Evolutionary conservation across 2,329 filamentous ascomycete species (phyloP).

Genomic region (Colletotrichum cuscutae): DNA sequence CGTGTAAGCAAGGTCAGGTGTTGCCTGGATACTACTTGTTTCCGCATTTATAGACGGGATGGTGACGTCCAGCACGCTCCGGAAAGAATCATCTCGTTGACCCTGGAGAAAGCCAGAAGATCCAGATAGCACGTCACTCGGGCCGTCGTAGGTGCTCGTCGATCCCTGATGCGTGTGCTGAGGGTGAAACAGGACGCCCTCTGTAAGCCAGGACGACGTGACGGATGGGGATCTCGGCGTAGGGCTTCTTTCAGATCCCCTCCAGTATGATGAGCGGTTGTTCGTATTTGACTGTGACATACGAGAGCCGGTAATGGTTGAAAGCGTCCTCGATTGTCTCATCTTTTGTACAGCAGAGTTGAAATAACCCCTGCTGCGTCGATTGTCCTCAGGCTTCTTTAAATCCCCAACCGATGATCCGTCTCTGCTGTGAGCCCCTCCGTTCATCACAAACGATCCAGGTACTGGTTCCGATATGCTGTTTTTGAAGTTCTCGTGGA

Average conservation of each 20-base stretch:
- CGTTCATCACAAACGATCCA: slow-evolving; percentile 41
- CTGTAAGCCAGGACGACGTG: slow-evolving; percentile 26
- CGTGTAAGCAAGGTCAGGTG: slow-evolving; percentile 38
- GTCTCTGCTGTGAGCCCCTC: slow-evolving; percentile 30
- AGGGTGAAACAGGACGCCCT: slow-evolving; percentile 16
- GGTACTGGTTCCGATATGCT: slow-evolving; percentile 46
- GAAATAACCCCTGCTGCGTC: slow-evolving; percentile 31
- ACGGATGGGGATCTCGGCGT: slow-evolving; percentile 18
- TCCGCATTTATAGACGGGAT: slow-evolving; percentile 39
- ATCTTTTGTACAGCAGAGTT: slow-evolving; percentile 29
- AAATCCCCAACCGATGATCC: slow-evolving; percentile 35
- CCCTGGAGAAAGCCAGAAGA: slow-evolving; percentile 34
- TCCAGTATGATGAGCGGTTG: slow-evolving; percentile 28
- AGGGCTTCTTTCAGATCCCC: slow-evolving; percentile 18
- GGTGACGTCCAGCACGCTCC: slow-evolving; percentile 42
- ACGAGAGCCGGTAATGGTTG: slow-evolving; percentile 32
- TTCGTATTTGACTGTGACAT: slow-evolving; percentile 25
- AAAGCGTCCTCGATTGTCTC: slow-evolving; percentile 31
- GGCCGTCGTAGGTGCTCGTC: slow-evolving; percentile 37
- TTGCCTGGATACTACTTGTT: slow-evolving; percentile 38
- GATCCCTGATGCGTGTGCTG: slow-evolving; percentile 21
- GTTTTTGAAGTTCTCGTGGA: slow-evolving; percentile 35
- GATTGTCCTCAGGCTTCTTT: slow-evolving; percentile 36
- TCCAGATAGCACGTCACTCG: slow-evolving; percentile 30
- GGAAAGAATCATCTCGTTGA: slow-evolving; percentile 39